These are phyloP conservation scores for Hypoxylon sp. DNA, from an alignment of 2,329 filamentous ascomycete species.

Conservation along the genomic window DNA sequence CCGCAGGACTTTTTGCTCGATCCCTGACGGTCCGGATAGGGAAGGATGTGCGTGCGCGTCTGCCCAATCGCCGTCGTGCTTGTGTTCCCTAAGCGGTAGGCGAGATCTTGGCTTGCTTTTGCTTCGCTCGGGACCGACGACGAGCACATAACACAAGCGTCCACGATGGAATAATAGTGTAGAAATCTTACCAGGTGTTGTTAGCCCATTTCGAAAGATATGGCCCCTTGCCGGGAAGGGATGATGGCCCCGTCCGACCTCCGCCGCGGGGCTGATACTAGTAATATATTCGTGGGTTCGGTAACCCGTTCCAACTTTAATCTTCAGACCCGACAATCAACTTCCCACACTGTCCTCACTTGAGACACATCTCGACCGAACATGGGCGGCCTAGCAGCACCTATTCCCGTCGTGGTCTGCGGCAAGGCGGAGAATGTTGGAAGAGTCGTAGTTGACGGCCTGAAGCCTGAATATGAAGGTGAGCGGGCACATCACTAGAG, in stretches of 20 bases:
- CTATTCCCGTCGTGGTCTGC: slow-evolving; percentile 30
- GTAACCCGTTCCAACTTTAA: background rate
- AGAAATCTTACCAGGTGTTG: slow-evolving; percentile 11
- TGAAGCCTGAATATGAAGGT: slow-evolving; percentile 38
- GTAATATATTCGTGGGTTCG: slow-evolving; percentile 19
- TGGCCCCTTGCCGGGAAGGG: slow-evolving; percentile 2
- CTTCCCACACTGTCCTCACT: background rate
- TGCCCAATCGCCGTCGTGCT: slow-evolving; percentile 19
- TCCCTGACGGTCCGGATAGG: slow-evolving; percentile 11
- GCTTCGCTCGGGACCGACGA: slow-evolving; percentile 37
- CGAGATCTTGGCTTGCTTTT: slow-evolving; percentile 4
- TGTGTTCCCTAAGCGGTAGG: slow-evolving; percentile 6
- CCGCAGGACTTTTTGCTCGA: slow-evolving; percentile 21
- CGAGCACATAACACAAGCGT: background rate
- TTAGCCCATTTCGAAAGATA: slow-evolving; percentile 19
- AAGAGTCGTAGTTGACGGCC: slow-evolving; percentile 23
- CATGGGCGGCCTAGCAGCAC: slow-evolving; percentile 10
- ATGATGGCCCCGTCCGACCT: background rate
- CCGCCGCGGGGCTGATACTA: slow-evolving; percentile 11
- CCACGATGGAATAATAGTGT: background rate
- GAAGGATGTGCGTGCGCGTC: slow-evolving; percentile 18
- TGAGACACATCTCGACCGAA: background rate
- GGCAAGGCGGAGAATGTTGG: slow-evolving; percentile 33
- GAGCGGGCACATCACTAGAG: slow-evolving; percentile 3
- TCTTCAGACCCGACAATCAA: background rate